A percentile compares a stretch with the other conserved stretches of the same genome.
Conservation (phyloP, 2,329 filamentous ascomycete genomes). For the Exophiala lecanii-corni region DNA sequence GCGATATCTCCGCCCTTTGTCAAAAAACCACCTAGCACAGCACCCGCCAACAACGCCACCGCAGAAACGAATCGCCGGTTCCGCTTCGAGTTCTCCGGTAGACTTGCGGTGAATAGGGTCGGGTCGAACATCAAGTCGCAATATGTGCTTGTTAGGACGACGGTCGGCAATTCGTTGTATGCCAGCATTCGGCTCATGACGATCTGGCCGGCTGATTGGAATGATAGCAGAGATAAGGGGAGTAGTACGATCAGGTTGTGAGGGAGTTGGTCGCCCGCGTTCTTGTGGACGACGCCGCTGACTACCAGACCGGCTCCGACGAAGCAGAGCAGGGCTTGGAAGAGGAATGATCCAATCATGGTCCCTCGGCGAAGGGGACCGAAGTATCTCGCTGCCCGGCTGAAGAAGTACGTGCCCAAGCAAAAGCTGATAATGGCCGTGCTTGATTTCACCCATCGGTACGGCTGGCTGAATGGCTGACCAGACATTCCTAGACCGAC, state of each 20-base stretch:
- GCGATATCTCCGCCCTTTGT: conserved; percentile 37
- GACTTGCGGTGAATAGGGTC: conserved; percentile 29
- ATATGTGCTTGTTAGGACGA: conserved; percentile 43
- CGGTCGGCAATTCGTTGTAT: conserved; percentile 43
- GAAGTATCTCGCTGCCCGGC: conserved; percentile 29
- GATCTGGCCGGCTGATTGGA: conserved; percentile 40
- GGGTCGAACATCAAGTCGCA: conserved; percentile 42
- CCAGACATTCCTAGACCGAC: conserved; percentile 37
- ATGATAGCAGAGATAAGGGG: conserved; percentile 36
- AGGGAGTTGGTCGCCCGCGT: conserved; percentile 16
- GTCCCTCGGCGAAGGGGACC: conserved; percentile 37
- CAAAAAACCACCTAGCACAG: conserved; percentile 39
- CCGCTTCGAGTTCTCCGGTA: conserved; percentile 35
- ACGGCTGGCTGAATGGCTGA: conserved; percentile 34
- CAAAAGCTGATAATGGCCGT: conserved; percentile 35
- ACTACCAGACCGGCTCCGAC: conserved; percentile 30
- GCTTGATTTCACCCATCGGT: conserved; percentile 41
- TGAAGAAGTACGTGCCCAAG: conserved; percentile 36
- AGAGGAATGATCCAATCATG: conserved; percentile 34
- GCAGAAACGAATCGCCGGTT: conserved; percentile 36
- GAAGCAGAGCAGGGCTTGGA: conserved; percentile 33
- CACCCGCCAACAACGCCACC: conserved; percentile 35
- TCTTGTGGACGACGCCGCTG: conserved; percentile 28
- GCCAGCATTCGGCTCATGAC: conserved; percentile 38
- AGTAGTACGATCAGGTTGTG: conserved; percentile 26